phyloP scores from a whole-genome alignment of 192 early-diverging fungal species.

The Funneliformis mosseae region DNA sequence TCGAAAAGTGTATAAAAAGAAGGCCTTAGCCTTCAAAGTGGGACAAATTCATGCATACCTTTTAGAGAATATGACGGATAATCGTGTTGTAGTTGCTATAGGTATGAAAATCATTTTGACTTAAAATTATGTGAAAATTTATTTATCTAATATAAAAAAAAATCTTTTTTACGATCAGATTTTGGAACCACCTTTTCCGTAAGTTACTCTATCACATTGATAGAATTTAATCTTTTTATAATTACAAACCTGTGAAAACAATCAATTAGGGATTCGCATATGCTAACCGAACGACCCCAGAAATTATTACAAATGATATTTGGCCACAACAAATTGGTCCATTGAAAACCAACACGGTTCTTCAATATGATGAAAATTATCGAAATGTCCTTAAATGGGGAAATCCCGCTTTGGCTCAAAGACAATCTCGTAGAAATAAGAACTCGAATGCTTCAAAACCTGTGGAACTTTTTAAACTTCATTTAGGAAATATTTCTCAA shows the following conservation, averaged over 20 bases:
- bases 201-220: background rate
- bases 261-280: background rate
- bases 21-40: too few relatives aligned
- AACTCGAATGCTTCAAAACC: background rate
- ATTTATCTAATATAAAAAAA: too few relatives aligned
- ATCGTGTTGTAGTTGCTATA: slow-evolving; percentile 3
- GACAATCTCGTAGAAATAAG: background rate
- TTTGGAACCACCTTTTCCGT: slow-evolving; percentile 7
- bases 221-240: too few relatives aligned
- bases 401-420: background rate
- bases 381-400: slow-evolving; percentile 1
- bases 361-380: slow-evolving; percentile 2
- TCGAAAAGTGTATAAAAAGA: too few relatives aligned
- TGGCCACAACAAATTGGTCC: background rate
- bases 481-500: slow-evolving; percentile 48
- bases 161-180: background rate
- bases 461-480: slow-evolving; percentile 21
- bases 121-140: background rate
- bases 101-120: background rate
- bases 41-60: too few relatives aligned
- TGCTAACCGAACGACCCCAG: background rate
- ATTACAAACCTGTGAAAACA: background rate
- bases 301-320: slow-evolving; percentile 13
- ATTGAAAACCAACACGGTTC: slow-evolving; percentile 15
- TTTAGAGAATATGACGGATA: background rate